Conservation (phyloP, 352 stramenopile genomes). For the Elongisporangium prolatum region DNA sequence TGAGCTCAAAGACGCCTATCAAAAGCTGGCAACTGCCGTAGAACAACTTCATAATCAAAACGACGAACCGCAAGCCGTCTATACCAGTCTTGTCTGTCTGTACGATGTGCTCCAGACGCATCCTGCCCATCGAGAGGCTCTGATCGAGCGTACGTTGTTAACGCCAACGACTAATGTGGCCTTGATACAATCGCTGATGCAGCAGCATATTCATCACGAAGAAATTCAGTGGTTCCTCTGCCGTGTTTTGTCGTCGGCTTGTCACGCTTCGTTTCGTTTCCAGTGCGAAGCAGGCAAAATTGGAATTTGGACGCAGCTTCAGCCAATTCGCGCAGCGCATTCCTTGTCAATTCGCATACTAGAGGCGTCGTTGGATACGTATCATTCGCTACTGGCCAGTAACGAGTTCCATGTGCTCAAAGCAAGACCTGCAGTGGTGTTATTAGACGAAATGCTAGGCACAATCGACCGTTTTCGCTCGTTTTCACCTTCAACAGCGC, state of each 20-base stretch:
- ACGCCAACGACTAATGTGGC: conserved; percentile 4
- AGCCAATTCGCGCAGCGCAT: conserved; percentile 5
- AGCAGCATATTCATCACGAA: conserved; percentile 12
- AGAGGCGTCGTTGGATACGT: conserved; percentile 10
- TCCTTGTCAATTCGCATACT: conserved; percentile 15
- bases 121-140: neutral
- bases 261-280: conserved; percentile 9
- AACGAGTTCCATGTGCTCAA: conserved; percentile 14
- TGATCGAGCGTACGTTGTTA: neutral
- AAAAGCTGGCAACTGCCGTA: neutral
- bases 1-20: neutral
- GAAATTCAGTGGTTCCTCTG: conserved; percentile 22
- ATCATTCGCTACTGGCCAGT: conserved; percentile 11
- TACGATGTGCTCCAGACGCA: neutral
- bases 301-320: conserved; percentile 11
- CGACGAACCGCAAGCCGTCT: neutral
- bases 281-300: conserved; percentile 15
- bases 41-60: neutral
- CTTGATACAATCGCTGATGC: conserved; percentile 7
- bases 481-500: neutral
- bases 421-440: neutral
- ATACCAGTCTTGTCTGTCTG: neutral
- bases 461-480: neutral
- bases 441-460: neutral
- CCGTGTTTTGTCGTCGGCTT: conserved; percentile 8